phyloP scores from a whole-genome alignment of 768 basidiomycete genomes.

The Ramaria sp. region DNA sequence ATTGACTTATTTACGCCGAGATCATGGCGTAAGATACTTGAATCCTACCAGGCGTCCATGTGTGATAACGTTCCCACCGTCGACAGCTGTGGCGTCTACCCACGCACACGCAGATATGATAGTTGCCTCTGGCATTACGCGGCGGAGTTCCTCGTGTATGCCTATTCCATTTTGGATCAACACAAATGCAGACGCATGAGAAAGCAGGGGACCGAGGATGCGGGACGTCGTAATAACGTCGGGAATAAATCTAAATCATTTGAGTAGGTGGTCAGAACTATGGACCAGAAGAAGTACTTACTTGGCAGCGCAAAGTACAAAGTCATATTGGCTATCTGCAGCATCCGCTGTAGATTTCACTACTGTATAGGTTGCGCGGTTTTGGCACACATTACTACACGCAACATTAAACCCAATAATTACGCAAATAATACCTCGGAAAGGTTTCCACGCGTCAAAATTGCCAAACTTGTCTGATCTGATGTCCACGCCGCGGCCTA shows the following conservation, averaged over 20 bases:
- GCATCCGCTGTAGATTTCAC: conserved; percentile 18
- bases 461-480: conserved; percentile 4
- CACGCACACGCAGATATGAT: conserved; percentile 25
- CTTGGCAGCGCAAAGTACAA: conserved; percentile 21
- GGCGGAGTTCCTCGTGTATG: conserved; percentile 18
- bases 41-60: conserved; percentile 16
- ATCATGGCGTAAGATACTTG: not conserved
- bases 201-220: conserved; percentile 19
- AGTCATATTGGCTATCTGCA: conserved; percentile 18
- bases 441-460: conserved; percentile 11
- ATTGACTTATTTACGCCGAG: too few species aligned
- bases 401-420: not conserved
- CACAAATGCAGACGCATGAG: conserved; percentile 16
- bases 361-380: not conserved
- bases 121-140: not conserved
- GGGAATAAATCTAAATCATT: conserved; percentile 8
- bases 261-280: not conserved
- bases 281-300: not conserved
- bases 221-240: conserved; percentile 11
- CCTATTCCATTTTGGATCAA: conserved; percentile 26
- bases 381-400: not conserved
- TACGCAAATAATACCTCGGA: conserved; percentile 5
- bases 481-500: conserved; percentile 10
- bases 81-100: conserved; percentile 22
- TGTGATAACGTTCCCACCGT: conserved; percentile 16